Percentiles rank a stretch among this genome's conserved stretches.
Conservation (phyloP, 2,329 filamentous ascomycete species). For the Remersonia thermophila region DNA sequence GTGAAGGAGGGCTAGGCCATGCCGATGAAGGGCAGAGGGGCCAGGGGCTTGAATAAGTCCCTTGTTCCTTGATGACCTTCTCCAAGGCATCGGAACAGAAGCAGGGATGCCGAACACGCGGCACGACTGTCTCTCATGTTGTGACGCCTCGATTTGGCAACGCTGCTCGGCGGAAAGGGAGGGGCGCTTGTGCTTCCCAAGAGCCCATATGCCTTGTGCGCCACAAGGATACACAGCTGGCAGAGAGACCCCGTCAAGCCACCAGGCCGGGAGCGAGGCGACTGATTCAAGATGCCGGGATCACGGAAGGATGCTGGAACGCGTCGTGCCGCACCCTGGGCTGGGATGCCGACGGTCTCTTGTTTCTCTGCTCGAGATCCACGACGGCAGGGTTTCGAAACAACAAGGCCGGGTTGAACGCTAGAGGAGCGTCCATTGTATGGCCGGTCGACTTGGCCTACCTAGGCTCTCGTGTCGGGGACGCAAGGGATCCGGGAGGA, state of each 20-base stretch:
- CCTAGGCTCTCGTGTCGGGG: conserved; percentile 4
- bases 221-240: too few relatives aligned
- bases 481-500: conserved; percentile 1
- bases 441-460: not conserved
- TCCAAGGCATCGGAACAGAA: not conserved
- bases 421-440: not conserved
- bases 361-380: too few relatives aligned
- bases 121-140: conserved; percentile 1
- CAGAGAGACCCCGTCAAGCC: too few relatives aligned
- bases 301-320: too few relatives aligned
- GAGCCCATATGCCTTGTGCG: conserved; percentile 1
- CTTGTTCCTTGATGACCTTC: too few relatives aligned
- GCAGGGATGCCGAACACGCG: not conserved
- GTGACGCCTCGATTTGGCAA: conserved; percentile 6
- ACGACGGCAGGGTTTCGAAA: conserved; percentile 1
- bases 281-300: too few relatives aligned
- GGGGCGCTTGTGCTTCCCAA: conserved; percentile 3
- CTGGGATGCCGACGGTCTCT: too few relatives aligned
- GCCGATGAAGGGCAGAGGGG: not conserved
- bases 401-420: not conserved
- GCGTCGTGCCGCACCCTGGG: too few relatives aligned
- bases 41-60: conserved; percentile 7
- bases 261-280: too few relatives aligned
- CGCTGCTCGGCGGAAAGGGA: conserved; percentile 5
- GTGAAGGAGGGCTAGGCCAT: conserved; percentile 8